A percentile compares a stretch with the other conserved stretches of the same genome.
phyloP scores from a whole-genome alignment of 306 rosid species.

The Quercus dentata region DNA sequence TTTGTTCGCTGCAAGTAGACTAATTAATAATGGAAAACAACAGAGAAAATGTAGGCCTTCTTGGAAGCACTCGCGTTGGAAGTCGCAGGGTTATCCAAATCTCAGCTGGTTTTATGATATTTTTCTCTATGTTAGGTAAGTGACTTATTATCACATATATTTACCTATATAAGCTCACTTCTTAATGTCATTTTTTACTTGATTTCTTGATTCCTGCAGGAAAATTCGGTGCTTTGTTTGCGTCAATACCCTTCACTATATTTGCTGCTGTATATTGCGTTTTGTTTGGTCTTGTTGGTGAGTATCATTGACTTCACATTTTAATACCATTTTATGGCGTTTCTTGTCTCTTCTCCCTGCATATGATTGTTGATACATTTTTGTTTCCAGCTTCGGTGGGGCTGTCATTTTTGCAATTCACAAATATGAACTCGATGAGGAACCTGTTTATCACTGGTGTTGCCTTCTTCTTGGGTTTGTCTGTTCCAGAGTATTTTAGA shows the following conservation, averaged over 20 bases:
- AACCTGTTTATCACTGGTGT: slow-evolving; percentile 89
- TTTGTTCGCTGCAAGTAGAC: not conserved
- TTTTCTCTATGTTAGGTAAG: slow-evolving; percentile 91
- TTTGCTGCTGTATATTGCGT: slow-evolving; percentile 93
- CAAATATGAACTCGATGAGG: slow-evolving; percentile 98
- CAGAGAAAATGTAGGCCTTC: slow-evolving; percentile 97
- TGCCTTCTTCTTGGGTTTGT: slow-evolving; percentile 83
- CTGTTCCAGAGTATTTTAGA: slow-evolving; percentile 87
- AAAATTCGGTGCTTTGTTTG: slow-evolving; percentile 95
- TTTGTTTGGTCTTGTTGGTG: slow-evolving; percentile 95
- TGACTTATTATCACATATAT: not conserved
- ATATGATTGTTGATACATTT: slow-evolving; percentile 3
- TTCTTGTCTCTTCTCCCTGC: slow-evolving; percentile 1
- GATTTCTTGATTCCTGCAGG: slow-evolving; percentile 47
- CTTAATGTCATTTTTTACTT: not conserved
- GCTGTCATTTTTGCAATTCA: slow-evolving; percentile 95
- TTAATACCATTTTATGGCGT: not conserved
- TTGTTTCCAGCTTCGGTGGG: slow-evolving; percentile 89
- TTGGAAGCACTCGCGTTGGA: slow-evolving; percentile 97
- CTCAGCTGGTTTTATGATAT: slow-evolving; percentile 97
- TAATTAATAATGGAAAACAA: slow-evolving; percentile 12
- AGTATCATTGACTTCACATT: slow-evolving; percentile 20
- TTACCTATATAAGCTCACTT: not conserved
- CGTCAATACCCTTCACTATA: slow-evolving; percentile 91
- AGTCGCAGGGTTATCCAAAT: slow-evolving; percentile 97